Conservation (phyloP, 495 filamentous ascomycete genomes). For the Tuber calosporum region DNA sequence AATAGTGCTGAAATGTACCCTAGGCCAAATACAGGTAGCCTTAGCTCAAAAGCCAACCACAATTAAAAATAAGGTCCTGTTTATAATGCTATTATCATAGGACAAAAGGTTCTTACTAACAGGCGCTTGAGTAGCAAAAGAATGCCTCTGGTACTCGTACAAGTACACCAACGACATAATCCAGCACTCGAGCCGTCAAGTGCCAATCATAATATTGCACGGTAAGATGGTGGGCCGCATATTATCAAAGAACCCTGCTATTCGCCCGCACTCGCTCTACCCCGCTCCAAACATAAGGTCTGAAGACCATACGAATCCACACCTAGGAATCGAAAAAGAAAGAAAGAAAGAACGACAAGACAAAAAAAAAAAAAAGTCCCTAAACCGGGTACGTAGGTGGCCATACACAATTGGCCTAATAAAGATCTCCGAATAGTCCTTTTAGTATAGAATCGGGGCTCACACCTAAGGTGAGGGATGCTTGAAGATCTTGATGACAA, state of each 20-base stretch:
- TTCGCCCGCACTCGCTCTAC: neutral
- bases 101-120: too few relatives aligned
- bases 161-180: too few relatives aligned
- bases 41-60: too few relatives aligned
- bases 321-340: neutral
- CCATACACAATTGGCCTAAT: neutral
- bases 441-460: neutral
- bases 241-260: neutral
- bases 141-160: too few relatives aligned
- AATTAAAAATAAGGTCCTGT: too few relatives aligned
- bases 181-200: too few relatives aligned
- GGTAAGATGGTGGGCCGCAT: too few relatives aligned
- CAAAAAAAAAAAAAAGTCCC: neutral
- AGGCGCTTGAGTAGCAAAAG: too few relatives aligned
- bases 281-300: neutral
- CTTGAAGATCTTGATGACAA: neutral
- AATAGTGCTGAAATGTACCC: too few relatives aligned
- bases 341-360: neutral
- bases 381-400: neutral
- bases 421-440: neutral
- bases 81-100: too few relatives aligned
- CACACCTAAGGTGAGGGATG: neutral
- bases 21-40: too few relatives aligned
- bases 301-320: neutral
- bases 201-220: too few relatives aligned